Base-by-base conservation (phyloP, 768 basidiomycete species). In the Zangia roseola region DNA sequence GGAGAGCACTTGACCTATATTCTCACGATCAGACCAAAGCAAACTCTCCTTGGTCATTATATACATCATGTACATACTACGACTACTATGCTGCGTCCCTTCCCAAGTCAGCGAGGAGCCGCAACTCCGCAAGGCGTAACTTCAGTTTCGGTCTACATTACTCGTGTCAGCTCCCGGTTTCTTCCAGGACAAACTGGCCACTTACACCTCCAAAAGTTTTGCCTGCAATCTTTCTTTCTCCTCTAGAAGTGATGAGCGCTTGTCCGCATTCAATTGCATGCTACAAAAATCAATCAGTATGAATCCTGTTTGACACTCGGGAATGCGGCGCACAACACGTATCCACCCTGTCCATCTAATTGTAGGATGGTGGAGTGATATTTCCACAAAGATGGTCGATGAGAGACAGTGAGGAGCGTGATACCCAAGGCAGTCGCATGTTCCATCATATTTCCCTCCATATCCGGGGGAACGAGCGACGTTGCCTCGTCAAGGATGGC, bases 401-500 rank as follows among this genome's bases (percentile, higher is more conserved):
- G 94, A 31, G 93, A 95, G 26, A 98, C 94, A 1, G 94, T 97
- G 55, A 98, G 70, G 21, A 98, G 77, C 0, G 94, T 97, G 60
- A 97, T 97, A 2, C 88, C 89, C 23, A 97, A 74, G 43, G 77
- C 73, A 0, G 89, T 88, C 2, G 94, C 94, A 58, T 89, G 81
- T 62, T 92, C 90, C 84, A 95, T 97, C 92, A 98, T 94, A 69
- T 79, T 73, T 43, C 88, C 91, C 71, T 97, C 95, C 67, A 94
- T 85, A 44, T 94, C 91, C 5, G 86, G 80, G 4, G 94, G 94
- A 8, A 99, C 94, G 4, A 94, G 84, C 16, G 90, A 92, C 4
- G 95, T 97, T 45, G 94, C 94, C 65, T 99, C 95, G 60, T 99
- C 95, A 40, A 98, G 75, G 49, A 98, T 93, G 10, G 94, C 95